Evolutionary conservation across 2,329 filamentous ascomycete species (phyloP), one percentile per base, ranked within the genome.

Genomic region (Monosporascus sp.): DNA sequence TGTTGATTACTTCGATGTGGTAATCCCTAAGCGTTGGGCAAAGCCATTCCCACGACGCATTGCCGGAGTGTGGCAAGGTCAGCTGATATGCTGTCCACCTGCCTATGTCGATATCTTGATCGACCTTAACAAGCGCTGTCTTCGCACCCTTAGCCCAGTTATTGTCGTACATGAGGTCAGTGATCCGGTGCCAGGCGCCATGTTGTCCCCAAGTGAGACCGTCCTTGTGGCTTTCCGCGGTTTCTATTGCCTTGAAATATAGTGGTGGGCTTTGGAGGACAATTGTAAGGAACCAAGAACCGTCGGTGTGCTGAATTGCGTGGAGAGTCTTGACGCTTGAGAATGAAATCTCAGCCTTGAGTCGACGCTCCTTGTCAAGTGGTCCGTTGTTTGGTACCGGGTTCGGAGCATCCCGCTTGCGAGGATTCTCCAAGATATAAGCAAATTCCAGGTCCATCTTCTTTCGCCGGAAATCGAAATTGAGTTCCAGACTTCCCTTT

Each of bases 1-100:
- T 63, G 19, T 70, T 54, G 35, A 76, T 64, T 17, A 86, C 71
- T 0, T 72, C 64, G 48, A 96, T 77, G 55, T 95, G 96, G 71
- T 88, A 88, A 58, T 95, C 88, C 11, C 75, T 72, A 1, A 97
- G 74, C 1, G 81, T 80, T 8, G 72, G 65, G 4, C 76, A 71
- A 20, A 88, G 72, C 1, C 70, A 59, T 1, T 66, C 58, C 61
- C 79, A 78, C 3, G 60, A 55, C 0, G 63, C 57, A 1, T 67
- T 58, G 7, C 65, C 58, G 1, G 65, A 54, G 1, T 60, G 59
- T 2, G 66, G 52, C 5, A 85, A 63, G 0, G 70, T 61, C n/a
- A 85, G 62, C 48, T 75, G 72, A 52, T 84, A 78, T 0, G 78
- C 77, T 9, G 76, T 82, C 80, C 82, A 85, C 46, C 78, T 76